Conservation (phyloP, 2,329 filamentous ascomycete genomes). For the Fusarium xylarioides region DNA sequence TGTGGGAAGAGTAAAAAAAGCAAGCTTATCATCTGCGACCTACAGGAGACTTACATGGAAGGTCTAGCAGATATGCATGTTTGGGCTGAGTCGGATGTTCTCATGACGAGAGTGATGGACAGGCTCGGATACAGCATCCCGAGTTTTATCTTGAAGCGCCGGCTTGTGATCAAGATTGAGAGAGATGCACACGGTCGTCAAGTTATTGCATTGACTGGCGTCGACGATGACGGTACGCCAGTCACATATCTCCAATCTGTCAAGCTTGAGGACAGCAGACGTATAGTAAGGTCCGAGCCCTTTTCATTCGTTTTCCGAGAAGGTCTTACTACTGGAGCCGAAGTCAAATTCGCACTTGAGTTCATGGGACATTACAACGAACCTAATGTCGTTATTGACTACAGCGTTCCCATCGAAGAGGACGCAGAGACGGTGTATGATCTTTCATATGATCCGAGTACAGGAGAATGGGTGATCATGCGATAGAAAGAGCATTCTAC, state of each 20-base stretch:
- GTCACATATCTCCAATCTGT: constrained; percentile 53
- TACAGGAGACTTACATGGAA: constrained; percentile 56
- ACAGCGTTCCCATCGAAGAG: not conserved
- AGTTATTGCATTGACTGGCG: constrained; percentile 43
- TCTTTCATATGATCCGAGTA: constrained; percentile 23
- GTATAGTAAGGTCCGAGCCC: constrained; percentile 48
- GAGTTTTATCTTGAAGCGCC: constrained; percentile 49
- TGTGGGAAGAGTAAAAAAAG: constrained; percentile 44
- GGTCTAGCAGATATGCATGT: constrained; percentile 46
- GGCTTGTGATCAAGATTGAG: constrained; percentile 45
- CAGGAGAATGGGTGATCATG: constrained; percentile 16
- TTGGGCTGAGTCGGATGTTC: constrained; percentile 48
- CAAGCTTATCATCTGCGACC: constrained; percentile 56
- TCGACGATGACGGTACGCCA: constrained; percentile 54
- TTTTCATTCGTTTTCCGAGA: constrained; percentile 50
- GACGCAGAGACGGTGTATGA: not conserved
- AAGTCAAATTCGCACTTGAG: constrained; percentile 52
- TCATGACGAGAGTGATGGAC: constrained; percentile 54
- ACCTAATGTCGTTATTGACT: constrained; percentile 45
- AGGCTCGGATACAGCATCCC: constrained; percentile 50
- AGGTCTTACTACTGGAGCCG: constrained; percentile 29
- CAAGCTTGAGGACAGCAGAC: constrained; percentile 50
- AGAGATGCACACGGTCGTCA: constrained; percentile 36
- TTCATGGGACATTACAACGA: constrained; percentile 60
- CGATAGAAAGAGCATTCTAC: fast-evolving